Evolutionary conservation across 208 protist species (phyloP), one percentile per base, ranked within the genome.

Genomic region (Trypanosoma congolense): DNA sequence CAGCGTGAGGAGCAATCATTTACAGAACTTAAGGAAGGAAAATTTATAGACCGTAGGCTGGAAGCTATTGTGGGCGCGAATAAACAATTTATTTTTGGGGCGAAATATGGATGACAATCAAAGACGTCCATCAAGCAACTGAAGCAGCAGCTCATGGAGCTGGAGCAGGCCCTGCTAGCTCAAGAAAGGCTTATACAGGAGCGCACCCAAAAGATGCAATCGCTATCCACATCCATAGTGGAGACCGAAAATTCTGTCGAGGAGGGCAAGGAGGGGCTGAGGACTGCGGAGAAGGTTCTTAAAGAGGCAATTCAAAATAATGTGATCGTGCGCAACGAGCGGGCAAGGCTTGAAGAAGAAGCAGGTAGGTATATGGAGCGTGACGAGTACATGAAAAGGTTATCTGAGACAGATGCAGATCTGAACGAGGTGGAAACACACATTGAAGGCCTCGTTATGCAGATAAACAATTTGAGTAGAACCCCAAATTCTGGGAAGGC

Each of bases 341-440:
- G 61, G 44, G 35, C 30, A 36, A 51, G 48, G 5, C 28, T 44
- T 47, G 25, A 42, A 16, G 31, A 62, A 42, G 38, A 25, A 18
- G 28, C 54, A n/a, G 50, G 25, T 0, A 43, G 54, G 36, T 25
- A 65, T 38, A 52, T 67, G n/a, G 55, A 49, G 42, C 66, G 75
- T 1, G 84, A 83, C 12, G 78, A 77, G 58, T 88, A 87, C 57
- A 43, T 87, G 18, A 56, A 38, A n/a, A 70, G 83, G 38, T 33
- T 92, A 3, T 77, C 75, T 33, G 73, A 77, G 36, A 58, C 61
- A 5, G 80, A 92, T 40, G 56, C 58, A 12, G 70, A 56, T 25
- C 64, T 70, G 10, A 77, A 79, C 54, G 65, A 48, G 24, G 65
- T 77, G 2, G 65, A 84, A 49, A 50, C 42, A 3, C 70, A 83